Percentiles rank a stretch among this genome's conserved stretches.
phyloP scores from a whole-genome alignment of 2,329 filamentous ascomycete genomes.

The Colletotrichum musicola region DNA sequence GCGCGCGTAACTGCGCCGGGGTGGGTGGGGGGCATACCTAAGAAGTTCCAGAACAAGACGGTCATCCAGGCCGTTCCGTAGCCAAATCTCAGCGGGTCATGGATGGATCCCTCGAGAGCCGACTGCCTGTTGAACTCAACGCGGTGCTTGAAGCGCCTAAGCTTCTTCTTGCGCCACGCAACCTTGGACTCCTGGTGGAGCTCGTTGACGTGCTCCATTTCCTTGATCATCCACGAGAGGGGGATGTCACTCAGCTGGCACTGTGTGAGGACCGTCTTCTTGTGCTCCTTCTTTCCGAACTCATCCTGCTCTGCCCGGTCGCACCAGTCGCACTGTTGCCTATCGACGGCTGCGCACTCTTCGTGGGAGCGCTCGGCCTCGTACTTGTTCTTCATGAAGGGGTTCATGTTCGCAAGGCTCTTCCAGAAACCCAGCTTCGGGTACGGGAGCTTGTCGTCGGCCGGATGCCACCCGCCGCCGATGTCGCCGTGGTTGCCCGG shows the following conservation, averaged over 20 bases:
- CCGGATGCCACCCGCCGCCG: slow-evolving; percentile 63
- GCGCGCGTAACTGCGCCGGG: no score
- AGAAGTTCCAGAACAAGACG: slow-evolving; percentile 56
- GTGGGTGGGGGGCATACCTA: no score
- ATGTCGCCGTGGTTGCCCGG: slow-evolving; percentile 66
- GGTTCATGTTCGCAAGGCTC: slow-evolving; percentile 51
- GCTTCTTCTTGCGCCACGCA: slow-evolving; percentile 48
- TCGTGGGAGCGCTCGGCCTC: background rate
- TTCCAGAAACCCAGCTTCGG: slow-evolving; percentile 46
- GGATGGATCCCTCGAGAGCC: slow-evolving; percentile 49
- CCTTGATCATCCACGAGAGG: slow-evolving; percentile 65
- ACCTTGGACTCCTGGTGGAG: slow-evolving; percentile 46
- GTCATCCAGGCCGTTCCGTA: slow-evolving; percentile 51
- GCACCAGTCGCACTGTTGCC: background rate
- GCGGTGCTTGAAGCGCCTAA: slow-evolving; percentile 46
- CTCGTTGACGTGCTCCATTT: slow-evolving; percentile 54
- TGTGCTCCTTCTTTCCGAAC: slow-evolving; percentile 45
- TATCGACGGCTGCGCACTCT: background rate
- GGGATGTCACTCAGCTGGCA: slow-evolving; percentile 63
- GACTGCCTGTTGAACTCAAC: slow-evolving; percentile 41
- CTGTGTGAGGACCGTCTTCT: slow-evolving; percentile 47
- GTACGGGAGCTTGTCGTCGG: slow-evolving; percentile 41
- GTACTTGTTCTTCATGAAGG: background rate
- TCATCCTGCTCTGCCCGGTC: background rate
- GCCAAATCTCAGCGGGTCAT: slow-evolving; percentile 54